phyloP scores from a whole-genome alignment of 306 rosid species.

The Gleditsia sinensis region DNA sequence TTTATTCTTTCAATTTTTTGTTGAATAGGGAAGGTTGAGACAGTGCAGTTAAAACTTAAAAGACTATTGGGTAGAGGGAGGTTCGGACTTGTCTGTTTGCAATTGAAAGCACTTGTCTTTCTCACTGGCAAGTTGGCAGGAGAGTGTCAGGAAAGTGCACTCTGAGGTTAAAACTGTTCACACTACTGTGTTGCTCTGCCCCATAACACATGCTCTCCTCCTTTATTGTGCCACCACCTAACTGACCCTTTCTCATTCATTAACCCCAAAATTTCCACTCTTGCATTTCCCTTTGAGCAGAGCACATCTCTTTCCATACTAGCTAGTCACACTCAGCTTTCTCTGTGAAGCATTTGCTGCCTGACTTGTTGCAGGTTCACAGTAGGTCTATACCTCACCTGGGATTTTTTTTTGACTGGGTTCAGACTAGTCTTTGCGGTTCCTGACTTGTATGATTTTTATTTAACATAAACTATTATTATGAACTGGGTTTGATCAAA shows the following conservation, averaged over 20 bases:
- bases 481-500: neutral
- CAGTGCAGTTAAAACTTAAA: conserved; percentile 47
- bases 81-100: conserved; percentile 62
- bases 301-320: conserved; percentile 49
- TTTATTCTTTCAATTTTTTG: neutral
- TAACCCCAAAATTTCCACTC: conserved; percentile 48
- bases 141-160: conserved; percentile 79
- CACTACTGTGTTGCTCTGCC: conserved; percentile 56
- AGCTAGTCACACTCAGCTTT: conserved; percentile 30
- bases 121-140: conserved; percentile 42
- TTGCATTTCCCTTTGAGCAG: conserved; percentile 33
- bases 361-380: conserved; percentile 40
- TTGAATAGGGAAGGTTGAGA: conserved; percentile 12
- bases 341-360: conserved; percentile 33
- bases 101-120: conserved; percentile 62
- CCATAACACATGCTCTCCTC: conserved; percentile 65
- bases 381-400: conserved; percentile 48
- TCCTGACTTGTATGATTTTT: conserved; percentile 12
- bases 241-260: conserved; percentile 54
- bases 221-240: conserved; percentile 56
- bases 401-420: conserved; percentile 43
- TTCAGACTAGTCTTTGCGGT: conserved; percentile 11
- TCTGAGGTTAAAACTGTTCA: conserved; percentile 64
- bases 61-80: conserved; percentile 55
- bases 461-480: neutral